A percentile compares a stretch with the other conserved stretches of the same genome.
These are phyloP conservation scores for Blastobotrys peoriensis DNA, from an alignment of 805 yeast genomes.

Conservation along the genomic window DNA sequence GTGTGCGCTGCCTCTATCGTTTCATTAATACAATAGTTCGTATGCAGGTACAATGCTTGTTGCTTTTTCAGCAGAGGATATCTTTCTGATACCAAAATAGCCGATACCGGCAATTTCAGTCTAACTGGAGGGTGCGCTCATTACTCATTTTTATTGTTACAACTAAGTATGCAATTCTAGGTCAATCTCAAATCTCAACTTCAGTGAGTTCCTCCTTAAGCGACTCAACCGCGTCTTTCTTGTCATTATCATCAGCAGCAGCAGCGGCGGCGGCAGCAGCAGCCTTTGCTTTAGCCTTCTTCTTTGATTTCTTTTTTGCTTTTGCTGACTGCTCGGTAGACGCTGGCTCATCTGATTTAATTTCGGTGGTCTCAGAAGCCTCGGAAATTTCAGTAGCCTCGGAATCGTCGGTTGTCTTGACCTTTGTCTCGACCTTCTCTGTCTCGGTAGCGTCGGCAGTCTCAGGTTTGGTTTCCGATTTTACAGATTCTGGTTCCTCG, in stretches of 20 bases:
- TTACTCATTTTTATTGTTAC: too few species aligned
- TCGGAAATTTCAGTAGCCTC: conserved; percentile 1
- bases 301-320: conserved; percentile 11
- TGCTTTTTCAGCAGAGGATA: too few species aligned
- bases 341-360: too few species aligned
- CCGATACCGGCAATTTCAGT: too few species aligned
- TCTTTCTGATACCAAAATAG: too few species aligned
- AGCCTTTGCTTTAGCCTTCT: conserved; percentile 15
- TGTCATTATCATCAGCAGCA: conserved; percentile 8
- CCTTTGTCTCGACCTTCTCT: background rate
- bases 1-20: too few species aligned
- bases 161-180: too few species aligned
- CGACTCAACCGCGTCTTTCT: conserved; percentile 16
- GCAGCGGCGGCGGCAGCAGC: conserved; percentile 12
- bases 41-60: too few species aligned
- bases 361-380: too few species aligned
- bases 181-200: conserved; percentile 20
- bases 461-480: conserved; percentile 1
- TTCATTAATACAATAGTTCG: too few species aligned
- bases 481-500: too few species aligned
- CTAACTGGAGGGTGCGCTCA: too few species aligned
- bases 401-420: background rate
- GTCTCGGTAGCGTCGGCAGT: background rate
- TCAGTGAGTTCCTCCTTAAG: conserved; percentile 18
- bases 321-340: conserved; percentile 3